Percentiles rank a stretch among this genome's conserved stretches.
Evolutionary conservation across 2,329 filamentous ascomycete species (phyloP).

Genomic region (Neonectria ditissima): DNA sequence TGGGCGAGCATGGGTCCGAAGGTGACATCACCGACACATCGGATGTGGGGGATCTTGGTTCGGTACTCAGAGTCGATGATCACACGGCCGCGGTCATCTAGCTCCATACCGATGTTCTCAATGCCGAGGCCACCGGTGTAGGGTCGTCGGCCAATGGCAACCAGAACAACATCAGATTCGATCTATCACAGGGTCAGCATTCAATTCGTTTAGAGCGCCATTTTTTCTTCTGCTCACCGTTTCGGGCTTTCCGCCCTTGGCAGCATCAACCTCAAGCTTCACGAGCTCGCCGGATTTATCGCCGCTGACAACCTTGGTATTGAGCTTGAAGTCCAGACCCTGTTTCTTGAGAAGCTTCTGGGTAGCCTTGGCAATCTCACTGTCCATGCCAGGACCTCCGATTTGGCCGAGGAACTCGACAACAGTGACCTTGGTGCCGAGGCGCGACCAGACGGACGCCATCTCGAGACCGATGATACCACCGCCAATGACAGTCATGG

Average conservation of each 20-base stretch:
- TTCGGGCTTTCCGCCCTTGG: conserved; percentile 97
- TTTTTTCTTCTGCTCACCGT: conserved; percentile 68
- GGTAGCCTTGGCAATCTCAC: conserved; percentile 88
- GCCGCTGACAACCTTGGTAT: conserved; percentile 92
- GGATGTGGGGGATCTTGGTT: conserved; percentile 97
- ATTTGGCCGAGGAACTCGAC: conserved; percentile 98
- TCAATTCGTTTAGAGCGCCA: not conserved
- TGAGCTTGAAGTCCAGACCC: conserved; percentile 97
- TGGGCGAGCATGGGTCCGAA: conserved; percentile 99
- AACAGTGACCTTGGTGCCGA: conserved; percentile 94
- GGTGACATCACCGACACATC: conserved; percentile 94
- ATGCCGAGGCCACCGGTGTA: conserved; percentile 93
- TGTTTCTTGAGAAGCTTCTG: conserved; percentile 97
- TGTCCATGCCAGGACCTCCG: conserved; percentile 96
- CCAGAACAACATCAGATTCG: conserved; percentile 93
- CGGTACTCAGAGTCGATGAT: conserved; percentile 99
- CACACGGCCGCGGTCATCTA: conserved; percentile 92
- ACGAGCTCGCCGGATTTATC: conserved; percentile 83
- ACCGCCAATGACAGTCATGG: conserved; percentile 96
- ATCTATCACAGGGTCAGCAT: conserved; percentile 66
- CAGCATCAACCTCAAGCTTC: conserved; percentile 86
- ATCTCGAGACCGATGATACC: conserved; percentile 99
- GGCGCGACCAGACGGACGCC: conserved; percentile 95
- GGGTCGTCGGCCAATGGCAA: conserved; percentile 94
- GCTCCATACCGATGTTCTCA: conserved; percentile 92